Base-by-base conservation (phyloP, 352 stramenopile species). In the Phytophthora uliginosa region DNA sequence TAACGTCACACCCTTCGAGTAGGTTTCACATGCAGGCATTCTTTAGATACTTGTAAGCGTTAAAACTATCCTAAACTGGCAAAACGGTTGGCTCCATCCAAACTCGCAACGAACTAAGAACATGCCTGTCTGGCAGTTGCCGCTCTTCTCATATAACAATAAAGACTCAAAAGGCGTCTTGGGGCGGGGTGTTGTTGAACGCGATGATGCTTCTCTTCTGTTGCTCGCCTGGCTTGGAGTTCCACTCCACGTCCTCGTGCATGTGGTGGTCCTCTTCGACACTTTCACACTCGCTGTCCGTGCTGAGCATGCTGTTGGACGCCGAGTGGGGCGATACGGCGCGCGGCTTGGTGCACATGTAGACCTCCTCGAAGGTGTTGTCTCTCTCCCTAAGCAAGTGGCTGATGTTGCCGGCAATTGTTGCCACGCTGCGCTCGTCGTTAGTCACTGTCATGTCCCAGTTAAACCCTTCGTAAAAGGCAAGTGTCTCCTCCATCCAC, bases 401-500 rank as follows among this genome's bases (percentile, higher is more conserved):
- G 40, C 84, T 81, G 66, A 94, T 91, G 40, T 78, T 82, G 33
- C 85, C 78, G 4, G 82, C 86, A 52, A 95, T 87, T 20, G 69
- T 76, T 15, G 73, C 40, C 24, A 95, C 75, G 24, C 79, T 90
- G 36, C 70, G 73, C 12, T 88, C 77, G 53, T 91, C 84, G 65
- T 96, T 97, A 22, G 76, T 33, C 15, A 95, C 81, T 12, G 78
- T 84, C 24, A 95, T 70, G 71, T 96, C 91, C 91, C 91, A 97
- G 26, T 67, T 38, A 58, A 96, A 96, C 15, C 42, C 60, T 60
- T 95, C 81, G 74, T 97, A 97, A 65, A 95, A 95, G 1, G 73
- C 81, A 13, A 95, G 70, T 47, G 87, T 95, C 60, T 92, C 66
- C 50, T 96, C 88, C 89, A 97, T 96, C 88, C 90, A 95, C 60